Conservation (phyloP, 768 basidiomycete genomes). For the Suillus brevipes region DNA sequence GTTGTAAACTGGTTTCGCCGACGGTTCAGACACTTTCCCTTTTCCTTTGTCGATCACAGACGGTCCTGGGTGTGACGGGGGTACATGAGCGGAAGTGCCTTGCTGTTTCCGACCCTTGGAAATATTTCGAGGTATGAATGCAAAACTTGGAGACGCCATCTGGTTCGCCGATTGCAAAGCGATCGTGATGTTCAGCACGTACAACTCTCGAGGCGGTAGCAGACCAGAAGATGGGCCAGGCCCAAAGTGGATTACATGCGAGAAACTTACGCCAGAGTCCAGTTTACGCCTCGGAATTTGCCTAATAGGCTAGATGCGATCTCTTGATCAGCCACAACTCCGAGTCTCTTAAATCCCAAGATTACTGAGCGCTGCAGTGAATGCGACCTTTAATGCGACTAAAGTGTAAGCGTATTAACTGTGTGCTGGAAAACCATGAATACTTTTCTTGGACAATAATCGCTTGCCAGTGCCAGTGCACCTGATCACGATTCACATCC, state of each 20-base stretch:
- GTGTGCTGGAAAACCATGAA: no score
- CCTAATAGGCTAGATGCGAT: neutral
- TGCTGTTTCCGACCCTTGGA: conserved; percentile 34
- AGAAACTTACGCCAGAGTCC: no score
- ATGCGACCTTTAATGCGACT: no score
- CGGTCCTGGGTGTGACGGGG: conserved; percentile 5
- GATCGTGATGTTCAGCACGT: neutral
- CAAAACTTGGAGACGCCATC: conserved; percentile 33
- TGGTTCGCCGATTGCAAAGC: no score
- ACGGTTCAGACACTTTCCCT: conserved; percentile 18
- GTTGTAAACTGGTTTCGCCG: conserved; percentile 21
- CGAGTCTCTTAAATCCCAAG: neutral
- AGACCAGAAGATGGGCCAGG: neutral
- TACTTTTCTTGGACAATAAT: no score
- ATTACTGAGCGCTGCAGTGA: neutral
- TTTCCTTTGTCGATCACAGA: conserved; percentile 27
- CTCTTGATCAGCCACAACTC: neutral
- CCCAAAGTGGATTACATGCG: neutral
- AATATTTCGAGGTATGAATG: conserved; percentile 51
- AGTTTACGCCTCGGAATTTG: neutral
- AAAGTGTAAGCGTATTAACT: no score
- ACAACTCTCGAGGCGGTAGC: neutral
- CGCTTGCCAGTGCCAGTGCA: no score
- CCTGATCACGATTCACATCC: no score
- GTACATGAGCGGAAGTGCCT: conserved; percentile 17